Evolutionary conservation across 257 asterid species (phyloP), one percentile per base, ranked within the genome.

Genomic region (Voacanga thouarsii): DNA sequence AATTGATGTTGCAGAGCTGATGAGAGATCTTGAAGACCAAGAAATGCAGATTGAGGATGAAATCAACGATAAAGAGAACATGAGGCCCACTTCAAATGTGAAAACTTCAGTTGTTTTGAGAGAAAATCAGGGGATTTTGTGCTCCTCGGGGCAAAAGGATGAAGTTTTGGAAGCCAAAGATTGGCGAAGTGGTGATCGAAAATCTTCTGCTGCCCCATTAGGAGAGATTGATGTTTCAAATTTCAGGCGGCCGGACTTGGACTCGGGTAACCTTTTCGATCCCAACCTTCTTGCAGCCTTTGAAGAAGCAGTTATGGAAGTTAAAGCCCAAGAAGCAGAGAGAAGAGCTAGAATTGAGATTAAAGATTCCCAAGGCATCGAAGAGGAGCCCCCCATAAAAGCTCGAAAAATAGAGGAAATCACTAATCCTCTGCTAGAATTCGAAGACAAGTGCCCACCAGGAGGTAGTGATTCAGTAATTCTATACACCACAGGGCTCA

Each of bases 401-500:
- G 23, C 88, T 7, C 75, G 86, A 23, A 89, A 86, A 82, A 14
- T 80, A 1, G 92, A 88, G 21, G 90, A 78, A 85, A 59, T 2
- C 3, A 12, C 59, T 1, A 80, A 89, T 70, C 95, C 92, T 0
- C 61, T 91, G 1, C 10, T 70, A 6, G 93, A 88, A 55, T 93
- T 92, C 51, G 87, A 89, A 69, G 89, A 89, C 33, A 90, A 80
- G 41, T 92, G 95, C 30, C 99, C 99, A 3, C 97, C 97, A 0
- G 96, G 97, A 0, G 99, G 98, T 5, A 39, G 74, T 6, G 92
- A 89, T 0, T 82, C 94, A 0, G 91, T 93, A 0, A 75, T 96
- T 16, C 88, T 96, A 3, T 96, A 96, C 94, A 90, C 97, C 10
- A 96, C 99, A 0, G 94, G 97, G 53, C 87, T 96, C 0, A 86